Percentiles rank a stretch among this genome's conserved stretches.
phyloP scores from a whole-genome alignment of 495 filamentous ascomycete species.

The Astrocystis sublimbata region DNA sequence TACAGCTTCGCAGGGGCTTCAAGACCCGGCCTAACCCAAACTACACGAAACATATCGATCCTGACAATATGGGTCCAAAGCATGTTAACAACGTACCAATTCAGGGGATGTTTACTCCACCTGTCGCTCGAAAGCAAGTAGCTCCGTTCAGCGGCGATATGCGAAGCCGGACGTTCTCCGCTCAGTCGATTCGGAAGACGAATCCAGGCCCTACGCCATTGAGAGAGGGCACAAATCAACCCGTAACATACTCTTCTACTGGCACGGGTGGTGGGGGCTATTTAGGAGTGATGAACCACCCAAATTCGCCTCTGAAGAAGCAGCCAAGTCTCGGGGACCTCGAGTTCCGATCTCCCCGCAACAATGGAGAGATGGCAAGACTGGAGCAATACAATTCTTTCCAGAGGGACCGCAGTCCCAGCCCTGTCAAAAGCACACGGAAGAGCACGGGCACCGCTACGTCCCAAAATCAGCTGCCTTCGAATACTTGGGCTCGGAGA shows the following conservation, averaged over 20 bases:
- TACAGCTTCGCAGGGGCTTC: constrained; percentile 78
- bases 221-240: constrained; percentile 16
- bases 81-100: constrained; percentile 22
- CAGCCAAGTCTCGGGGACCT: constrained; percentile 50
- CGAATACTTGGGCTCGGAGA: constrained; percentile 21
- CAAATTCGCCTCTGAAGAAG: constrained; percentile 79
- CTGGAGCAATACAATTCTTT: constrained; percentile 44
- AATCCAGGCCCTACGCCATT: constrained; percentile 28
- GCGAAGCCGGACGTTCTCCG: constrained; percentile 20
- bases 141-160: constrained; percentile 23
- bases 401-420: constrained; percentile 27
- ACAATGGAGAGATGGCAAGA: constrained; percentile 55
- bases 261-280: constrained; percentile 61
- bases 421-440: constrained; percentile 27
- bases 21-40: constrained; percentile 85
- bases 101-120: constrained; percentile 36
- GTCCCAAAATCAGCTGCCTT: constrained; percentile 16
- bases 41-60: constrained; percentile 77
- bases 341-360: constrained; percentile 46
- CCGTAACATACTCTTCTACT: constrained; percentile 21
- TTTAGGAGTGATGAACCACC: constrained; percentile 75
- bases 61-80: constrained; percentile 49
- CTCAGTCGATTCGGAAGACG: constrained; percentile 23
- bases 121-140: constrained; percentile 23
- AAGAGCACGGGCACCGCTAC: constrained; percentile 29